A percentile compares a stretch with the other conserved stretches of the same genome.
Evolutionary conservation across 176 grass and related monocot species (phyloP).

Genomic region (Carex parvula): DNA sequence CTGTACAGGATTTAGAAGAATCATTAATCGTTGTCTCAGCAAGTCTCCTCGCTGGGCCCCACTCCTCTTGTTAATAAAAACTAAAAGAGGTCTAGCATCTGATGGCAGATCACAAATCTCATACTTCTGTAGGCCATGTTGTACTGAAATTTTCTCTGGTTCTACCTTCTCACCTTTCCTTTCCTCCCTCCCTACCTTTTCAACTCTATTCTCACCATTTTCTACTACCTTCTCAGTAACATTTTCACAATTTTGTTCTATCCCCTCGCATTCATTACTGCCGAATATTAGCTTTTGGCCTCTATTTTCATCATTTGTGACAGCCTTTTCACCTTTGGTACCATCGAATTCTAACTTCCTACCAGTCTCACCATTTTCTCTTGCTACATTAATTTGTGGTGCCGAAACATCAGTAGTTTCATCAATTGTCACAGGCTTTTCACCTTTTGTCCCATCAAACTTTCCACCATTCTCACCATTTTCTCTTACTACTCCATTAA

Average conservation of each 20-base stretch:
- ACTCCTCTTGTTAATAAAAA: constrained; percentile 94
- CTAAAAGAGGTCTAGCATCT: constrained; percentile 72
- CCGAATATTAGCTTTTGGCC: constrained; percentile 1
- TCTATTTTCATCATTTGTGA: neutral
- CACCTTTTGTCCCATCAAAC: neutral
- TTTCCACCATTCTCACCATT: neutral
- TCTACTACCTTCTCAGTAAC: neutral
- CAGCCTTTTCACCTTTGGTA: neutral
- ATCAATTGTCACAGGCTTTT: neutral
- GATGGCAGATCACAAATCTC: constrained; percentile 55
- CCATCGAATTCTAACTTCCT: neutral
- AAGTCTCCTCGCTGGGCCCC: constrained; percentile 67
- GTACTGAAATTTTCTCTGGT: constrained; percentile 31
- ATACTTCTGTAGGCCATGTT: constrained; percentile 49
- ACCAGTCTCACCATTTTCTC: neutral
- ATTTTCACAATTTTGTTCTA: constrained; percentile 8
- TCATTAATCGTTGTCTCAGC: constrained; percentile 62
- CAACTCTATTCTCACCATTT: constrained; percentile 23
- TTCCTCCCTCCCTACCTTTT: constrained; percentile 27
- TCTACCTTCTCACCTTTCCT: constrained; percentile 30
- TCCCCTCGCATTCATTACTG: neutral
- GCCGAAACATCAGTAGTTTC: neutral
- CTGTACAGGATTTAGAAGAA: constrained; percentile 91
- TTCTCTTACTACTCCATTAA: constrained; percentile 11
- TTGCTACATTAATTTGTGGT: neutral